Evolutionary conservation across 2,329 filamentous ascomycete species (phyloP).

Genomic region (Fusarium falciforme): DNA sequence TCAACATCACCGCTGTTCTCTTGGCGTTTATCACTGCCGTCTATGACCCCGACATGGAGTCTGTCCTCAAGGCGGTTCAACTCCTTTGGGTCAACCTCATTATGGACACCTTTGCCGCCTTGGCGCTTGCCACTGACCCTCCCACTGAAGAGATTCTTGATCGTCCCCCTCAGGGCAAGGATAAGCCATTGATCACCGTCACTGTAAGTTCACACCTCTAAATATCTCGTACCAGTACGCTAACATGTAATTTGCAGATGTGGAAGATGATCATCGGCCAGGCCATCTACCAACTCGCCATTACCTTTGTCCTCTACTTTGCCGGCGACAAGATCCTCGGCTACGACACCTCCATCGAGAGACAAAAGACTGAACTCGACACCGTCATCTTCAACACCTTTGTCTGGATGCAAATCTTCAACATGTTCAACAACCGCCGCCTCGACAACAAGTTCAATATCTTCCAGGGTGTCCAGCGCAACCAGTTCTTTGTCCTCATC

Average conservation of each 20-base stretch:
- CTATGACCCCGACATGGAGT: slow-evolving; percentile 60
- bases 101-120: slow-evolving; percentile 76
- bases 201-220: neutral
- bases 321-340: neutral
- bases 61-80: slow-evolving; percentile 73
- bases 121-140: slow-evolving; percentile 59
- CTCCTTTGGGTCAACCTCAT: slow-evolving; percentile 77
- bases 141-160: neutral
- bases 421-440: slow-evolving; percentile 72
- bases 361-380: slow-evolving; percentile 39
- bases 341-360: slow-evolving; percentile 52
- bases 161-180: neutral
- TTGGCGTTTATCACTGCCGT: neutral
- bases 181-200: neutral
- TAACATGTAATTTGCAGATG: neutral
- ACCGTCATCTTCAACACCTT: slow-evolving; percentile 75
- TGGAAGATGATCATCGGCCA: neutral
- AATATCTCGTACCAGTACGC: neutral
- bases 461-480: slow-evolving; percentile 66
- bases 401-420: slow-evolving; percentile 79
- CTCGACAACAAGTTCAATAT: slow-evolving; percentile 73
- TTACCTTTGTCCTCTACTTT: neutral
- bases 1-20: neutral
- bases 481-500: slow-evolving; percentile 69
- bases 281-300: neutral